Percentiles rank a stretch among this genome's conserved stretches.
Evolutionary conservation across 176 grass and related monocot species (phyloP).

Genomic region (Oryza rufipogon): DNA sequence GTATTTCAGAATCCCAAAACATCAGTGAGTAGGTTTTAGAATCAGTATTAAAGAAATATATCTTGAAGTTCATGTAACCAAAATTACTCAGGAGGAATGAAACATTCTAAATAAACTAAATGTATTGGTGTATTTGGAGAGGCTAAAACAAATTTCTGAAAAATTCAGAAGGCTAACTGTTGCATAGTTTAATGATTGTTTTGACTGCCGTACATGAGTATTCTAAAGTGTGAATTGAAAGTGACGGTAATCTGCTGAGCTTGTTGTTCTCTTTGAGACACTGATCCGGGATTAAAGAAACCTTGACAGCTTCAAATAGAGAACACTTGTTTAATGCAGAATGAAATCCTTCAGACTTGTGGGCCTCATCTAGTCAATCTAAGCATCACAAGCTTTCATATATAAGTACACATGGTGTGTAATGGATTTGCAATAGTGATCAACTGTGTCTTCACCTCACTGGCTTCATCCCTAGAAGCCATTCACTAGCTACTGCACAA

Average conservation of each 20-base stretch:
- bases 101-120: constrained; percentile 1
- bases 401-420: constrained; percentile 51
- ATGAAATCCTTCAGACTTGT: constrained; percentile 23
- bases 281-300: constrained; percentile 46
- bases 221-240: constrained; percentile 60
- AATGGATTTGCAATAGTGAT: constrained; percentile 40
- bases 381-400: constrained; percentile 31
- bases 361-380: constrained; percentile 31
- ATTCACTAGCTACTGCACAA: constrained; percentile 37
- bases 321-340: constrained; percentile 34
- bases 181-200: constrained; percentile 49
- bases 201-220: constrained; percentile 50
- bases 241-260: constrained; percentile 38
- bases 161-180: constrained; percentile 26
- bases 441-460: constrained; percentile 50
- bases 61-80: constrained; percentile 21
- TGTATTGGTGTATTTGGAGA: constrained; percentile 25
- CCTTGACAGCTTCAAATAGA: constrained; percentile 50
- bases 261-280: constrained; percentile 42
- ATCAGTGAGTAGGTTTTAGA: constrained; percentile 11
- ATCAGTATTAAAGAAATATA: constrained; percentile 28
- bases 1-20: constrained; percentile 27
- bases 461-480: constrained; percentile 41
- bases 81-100: constrained; percentile 23
- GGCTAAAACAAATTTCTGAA: constrained; percentile 32